A percentile compares a stretch with the other conserved stretches of the same genome.
phyloP scores from a whole-genome alignment of 176 grass and related monocot species.

The Ampelocalamus luodianensis region DNA sequence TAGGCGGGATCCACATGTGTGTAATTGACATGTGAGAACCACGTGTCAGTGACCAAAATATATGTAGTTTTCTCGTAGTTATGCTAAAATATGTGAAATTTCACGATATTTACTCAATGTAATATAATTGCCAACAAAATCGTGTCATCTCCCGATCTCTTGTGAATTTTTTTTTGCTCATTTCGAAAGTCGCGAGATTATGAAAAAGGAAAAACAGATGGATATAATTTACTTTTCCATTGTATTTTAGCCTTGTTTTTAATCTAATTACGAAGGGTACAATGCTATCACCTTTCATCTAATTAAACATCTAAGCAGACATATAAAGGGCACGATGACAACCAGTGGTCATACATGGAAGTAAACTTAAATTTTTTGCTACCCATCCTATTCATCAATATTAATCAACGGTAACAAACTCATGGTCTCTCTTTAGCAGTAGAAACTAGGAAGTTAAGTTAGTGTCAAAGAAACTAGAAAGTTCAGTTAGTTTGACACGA shows the following conservation, averaged over 20 bases:
- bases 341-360: not conserved
- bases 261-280: not conserved
- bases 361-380: not conserved
- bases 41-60: not conserved
- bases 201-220: not conserved
- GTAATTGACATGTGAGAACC: not conserved
- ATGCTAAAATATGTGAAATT: not conserved
- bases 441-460: not conserved
- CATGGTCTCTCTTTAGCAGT: not conserved
- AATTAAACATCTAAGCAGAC: not conserved
- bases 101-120: not conserved
- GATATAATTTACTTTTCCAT: not conserved
- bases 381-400: not conserved
- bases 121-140: not conserved
- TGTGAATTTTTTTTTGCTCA: not conserved
- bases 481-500: not conserved
- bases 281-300: not conserved
- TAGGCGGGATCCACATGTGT: not conserved
- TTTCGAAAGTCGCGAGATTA: not conserved
- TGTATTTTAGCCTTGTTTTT: not conserved
- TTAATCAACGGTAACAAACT: not conserved
- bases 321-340: too few relatives aligned
- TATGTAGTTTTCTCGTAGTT: not conserved
- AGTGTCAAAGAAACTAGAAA: not conserved
- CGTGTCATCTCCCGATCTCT: not conserved